phyloP scores from a whole-genome alignment of 2,329 filamentous ascomycete species.

The Apiospora phragmitis region DNA sequence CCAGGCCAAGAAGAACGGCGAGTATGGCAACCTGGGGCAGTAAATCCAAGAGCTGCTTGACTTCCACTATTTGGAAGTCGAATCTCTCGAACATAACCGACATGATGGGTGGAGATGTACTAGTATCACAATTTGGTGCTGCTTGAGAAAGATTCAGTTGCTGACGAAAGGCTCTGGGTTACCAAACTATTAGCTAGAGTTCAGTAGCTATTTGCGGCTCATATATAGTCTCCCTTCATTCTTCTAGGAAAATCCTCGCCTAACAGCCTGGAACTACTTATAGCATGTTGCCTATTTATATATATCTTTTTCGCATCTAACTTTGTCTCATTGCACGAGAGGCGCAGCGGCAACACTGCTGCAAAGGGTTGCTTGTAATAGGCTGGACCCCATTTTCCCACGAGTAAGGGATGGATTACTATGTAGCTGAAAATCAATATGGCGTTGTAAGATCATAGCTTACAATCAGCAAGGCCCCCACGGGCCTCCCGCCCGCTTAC shows the following conservation, averaged over 20 bases:
- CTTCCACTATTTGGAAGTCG: not conserved
- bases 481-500: no score
- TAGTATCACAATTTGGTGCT: not conserved
- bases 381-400: no score
- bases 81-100: not conserved
- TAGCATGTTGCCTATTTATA: not conserved
- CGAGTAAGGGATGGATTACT: no score
- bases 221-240: no score
- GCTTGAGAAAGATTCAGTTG: not conserved
- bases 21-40: not conserved
- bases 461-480: no score
- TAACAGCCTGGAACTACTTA: no score
- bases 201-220: not conserved
- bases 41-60: not conserved
- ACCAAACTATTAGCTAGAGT: not conserved
- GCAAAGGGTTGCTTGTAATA: no score
- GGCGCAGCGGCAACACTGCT: no score
- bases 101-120: not conserved
- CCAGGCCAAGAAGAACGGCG: not conserved
- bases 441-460: no score
- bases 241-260: no score
- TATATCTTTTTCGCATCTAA: not conserved
- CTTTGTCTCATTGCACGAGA: no score
- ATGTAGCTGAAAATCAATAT: no score
- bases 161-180: not conserved